A percentile compares a stretch with the other conserved stretches of the same genome.
phyloP scores from a whole-genome alignment of 768 basidiomycete genomes.

The Tephrocybe sp. region DNA sequence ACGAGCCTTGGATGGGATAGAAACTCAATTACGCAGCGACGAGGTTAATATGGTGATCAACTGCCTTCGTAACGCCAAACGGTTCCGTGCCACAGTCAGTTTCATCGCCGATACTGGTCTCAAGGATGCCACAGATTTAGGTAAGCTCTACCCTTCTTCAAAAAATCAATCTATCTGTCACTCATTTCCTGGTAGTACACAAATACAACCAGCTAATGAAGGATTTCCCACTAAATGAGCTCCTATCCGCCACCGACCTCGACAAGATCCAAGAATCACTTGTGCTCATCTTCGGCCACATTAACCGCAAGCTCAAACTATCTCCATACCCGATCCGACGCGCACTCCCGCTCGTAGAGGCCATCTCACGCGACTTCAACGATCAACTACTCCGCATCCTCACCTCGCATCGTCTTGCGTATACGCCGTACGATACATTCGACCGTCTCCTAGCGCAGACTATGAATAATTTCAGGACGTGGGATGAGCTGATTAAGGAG shows the following conservation, averaged over 20 bases:
- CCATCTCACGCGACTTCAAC: conserved; percentile 97
- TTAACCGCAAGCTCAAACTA: conserved; percentile 93
- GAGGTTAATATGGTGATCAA: conserved; percentile 94
- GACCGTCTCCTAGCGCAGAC: conserved; percentile 79
- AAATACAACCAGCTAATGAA: conserved; percentile 99
- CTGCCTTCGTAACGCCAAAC: conserved; percentile 90
- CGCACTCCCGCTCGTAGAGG: conserved; percentile 94
- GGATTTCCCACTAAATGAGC: conserved; percentile 96
- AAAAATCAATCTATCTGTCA: background rate
- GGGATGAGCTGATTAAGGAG: conserved; percentile 90
- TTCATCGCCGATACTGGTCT: conserved; percentile 98
- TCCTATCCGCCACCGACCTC: conserved; percentile 93
- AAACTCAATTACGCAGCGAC: conserved; percentile 86
- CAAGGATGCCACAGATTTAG: conserved; percentile 88
- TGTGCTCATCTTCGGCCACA: conserved; percentile 83
- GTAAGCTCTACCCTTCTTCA: conserved; percentile 36
- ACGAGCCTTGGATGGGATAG: conserved; percentile 89
- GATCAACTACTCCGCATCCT: conserved; percentile 90
- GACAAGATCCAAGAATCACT: conserved; percentile 93
- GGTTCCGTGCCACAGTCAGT: conserved; percentile 95
- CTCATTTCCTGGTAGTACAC: conserved; percentile 57
- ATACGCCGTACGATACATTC: conserved; percentile 93
- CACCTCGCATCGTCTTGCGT: conserved; percentile 87
- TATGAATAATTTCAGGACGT: conserved; percentile 76
- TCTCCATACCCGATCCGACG: conserved; percentile 97